Evolutionary conservation across 2,329 filamentous ascomycete genomes (phyloP).

Genomic region (Magnaporthales sp.): DNA sequence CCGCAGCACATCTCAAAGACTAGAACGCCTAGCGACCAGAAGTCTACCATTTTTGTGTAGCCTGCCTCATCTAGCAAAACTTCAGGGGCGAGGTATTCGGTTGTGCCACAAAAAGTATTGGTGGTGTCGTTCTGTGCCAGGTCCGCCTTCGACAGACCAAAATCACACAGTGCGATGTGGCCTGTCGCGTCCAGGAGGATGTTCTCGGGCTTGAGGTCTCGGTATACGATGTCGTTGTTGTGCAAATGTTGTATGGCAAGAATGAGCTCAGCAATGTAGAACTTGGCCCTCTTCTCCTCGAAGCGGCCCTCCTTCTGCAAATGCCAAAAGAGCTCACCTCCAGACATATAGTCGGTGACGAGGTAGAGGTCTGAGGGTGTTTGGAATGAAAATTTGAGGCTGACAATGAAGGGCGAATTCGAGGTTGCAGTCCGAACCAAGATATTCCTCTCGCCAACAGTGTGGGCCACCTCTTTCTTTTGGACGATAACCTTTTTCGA

Average conservation of each 20-base stretch:
- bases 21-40: conserved; percentile 94
- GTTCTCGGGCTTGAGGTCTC: conserved; percentile 95
- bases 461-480: conserved; percentile 98
- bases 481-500: conserved; percentile 99
- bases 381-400: conserved; percentile 97
- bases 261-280: conserved; percentile 97
- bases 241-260: conserved; percentile 91
- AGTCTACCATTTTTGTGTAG: conserved; percentile 99
- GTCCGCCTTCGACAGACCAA: conserved; percentile 95
- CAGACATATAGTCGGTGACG: conserved; percentile 99
- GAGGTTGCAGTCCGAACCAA: conserved; percentile 91
- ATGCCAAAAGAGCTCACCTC: conserved; percentile 97
- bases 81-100: conserved; percentile 93
- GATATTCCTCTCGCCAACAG: conserved; percentile 93
- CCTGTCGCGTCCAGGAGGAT: conserved; percentile 95
- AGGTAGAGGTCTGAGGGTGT: conserved; percentile 93
- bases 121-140: conserved; percentile 95
- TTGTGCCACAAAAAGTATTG: conserved; percentile 98
- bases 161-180: conserved; percentile 95
- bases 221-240: conserved; percentile 95
- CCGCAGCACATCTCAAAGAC: conserved; percentile 99
- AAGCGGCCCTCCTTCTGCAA: conserved; percentile 95
- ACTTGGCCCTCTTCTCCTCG: conserved; percentile 89
- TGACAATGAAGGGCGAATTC: conserved; percentile 95
- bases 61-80: conserved; percentile 92